A percentile compares a stretch with the other conserved stretches of the same genome.
Evolutionary conservation across 164 flowering plant genomes (phyloP).

Genomic region (Berberis thunbergii): DNA sequence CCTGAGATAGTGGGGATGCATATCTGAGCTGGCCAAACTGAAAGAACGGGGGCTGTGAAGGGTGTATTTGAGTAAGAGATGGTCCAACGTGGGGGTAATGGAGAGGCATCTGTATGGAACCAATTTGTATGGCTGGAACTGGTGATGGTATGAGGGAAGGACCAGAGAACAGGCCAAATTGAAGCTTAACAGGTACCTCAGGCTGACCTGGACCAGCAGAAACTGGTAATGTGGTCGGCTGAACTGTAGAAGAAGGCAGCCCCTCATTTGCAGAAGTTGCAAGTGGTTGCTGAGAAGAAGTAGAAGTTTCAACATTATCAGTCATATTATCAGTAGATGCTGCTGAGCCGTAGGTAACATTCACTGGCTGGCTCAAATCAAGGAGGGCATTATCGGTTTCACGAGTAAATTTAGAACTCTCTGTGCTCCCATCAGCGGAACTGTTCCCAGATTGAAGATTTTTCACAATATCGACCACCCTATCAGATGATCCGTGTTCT

Average conservation of each 20-base stretch:
- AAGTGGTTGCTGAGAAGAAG: slow-evolving; percentile 20
- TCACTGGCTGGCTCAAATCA: slow-evolving; percentile 25
- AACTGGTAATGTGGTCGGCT: slow-evolving; percentile 26
- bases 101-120: slow-evolving; percentile 98
- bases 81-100: slow-evolving; percentile 74
- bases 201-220: slow-evolving; percentile 33
- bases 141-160: slow-evolving; percentile 90
- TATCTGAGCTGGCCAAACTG: slow-evolving; percentile 94
- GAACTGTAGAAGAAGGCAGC: slow-evolving; percentile 29
- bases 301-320: slow-evolving; percentile 22
- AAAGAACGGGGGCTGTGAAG: slow-evolving; percentile 69
- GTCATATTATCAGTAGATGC: slow-evolving; percentile 17
- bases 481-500: slow-evolving; percentile 26
- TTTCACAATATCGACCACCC: slow-evolving; percentile 20
- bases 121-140: slow-evolving; percentile 94
- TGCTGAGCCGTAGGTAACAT: slow-evolving; percentile 16
- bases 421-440: slow-evolving; percentile 19
- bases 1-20: slow-evolving; percentile 68
- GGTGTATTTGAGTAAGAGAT: slow-evolving; percentile 59
- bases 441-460: slow-evolving; percentile 16
- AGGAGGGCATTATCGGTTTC: slow-evolving; percentile 30
- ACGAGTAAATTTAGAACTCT: slow-evolving; percentile 19
- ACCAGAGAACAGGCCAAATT: slow-evolving; percentile 89
- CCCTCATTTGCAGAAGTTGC: slow-evolving; percentile 19
- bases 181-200: slow-evolving; percentile 68